These are phyloP conservation scores for Lithospermum erythrorhizon DNA, from an alignment of 257 asterid genomes.

Conservation along the genomic window DNA sequence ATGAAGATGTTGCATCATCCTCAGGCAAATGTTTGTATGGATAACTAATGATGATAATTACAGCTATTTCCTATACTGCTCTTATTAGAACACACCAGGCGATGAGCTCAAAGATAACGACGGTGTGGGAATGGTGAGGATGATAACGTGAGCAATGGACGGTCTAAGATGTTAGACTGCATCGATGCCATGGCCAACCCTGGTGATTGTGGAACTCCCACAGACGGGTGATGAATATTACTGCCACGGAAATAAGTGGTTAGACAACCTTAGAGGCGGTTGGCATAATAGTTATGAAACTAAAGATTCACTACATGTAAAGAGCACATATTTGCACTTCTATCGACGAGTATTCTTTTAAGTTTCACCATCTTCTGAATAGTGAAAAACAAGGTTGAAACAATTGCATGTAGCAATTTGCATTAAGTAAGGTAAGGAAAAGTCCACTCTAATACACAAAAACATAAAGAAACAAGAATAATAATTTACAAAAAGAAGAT, in stretches of 20 bases:
- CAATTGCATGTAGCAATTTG: background rate
- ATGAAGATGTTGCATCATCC: slow-evolving; percentile 1
- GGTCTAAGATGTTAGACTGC: slow-evolving; percentile 52
- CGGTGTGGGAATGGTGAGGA: slow-evolving; percentile 51
- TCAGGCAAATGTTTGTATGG: slow-evolving; percentile 4
- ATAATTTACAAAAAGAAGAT: too few relatives aligned
- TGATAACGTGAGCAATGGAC: slow-evolving; percentile 43
- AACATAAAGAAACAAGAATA: background rate
- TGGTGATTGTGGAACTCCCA: slow-evolving; percentile 59
- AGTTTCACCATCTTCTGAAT: background rate
- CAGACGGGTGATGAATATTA: slow-evolving; percentile 41
- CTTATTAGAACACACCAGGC: slow-evolving; percentile 7
- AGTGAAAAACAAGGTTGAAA: background rate
- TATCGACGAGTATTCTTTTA: background rate
- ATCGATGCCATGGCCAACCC: slow-evolving; percentile 50
- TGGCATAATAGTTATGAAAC: background rate
- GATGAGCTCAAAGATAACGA: slow-evolving; percentile 39
- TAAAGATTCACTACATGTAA: background rate
- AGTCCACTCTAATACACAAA: background rate
- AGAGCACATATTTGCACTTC: background rate
- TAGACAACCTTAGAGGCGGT: background rate
- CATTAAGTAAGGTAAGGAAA: background rate
- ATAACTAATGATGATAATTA: slow-evolving; percentile 9
- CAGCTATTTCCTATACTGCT: slow-evolving; percentile 11
- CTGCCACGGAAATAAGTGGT: slow-evolving; percentile 27